phyloP scores from a whole-genome alignment of 1,284 basidiomycete species.

The Apiotrichum akiyoshidainum region DNA sequence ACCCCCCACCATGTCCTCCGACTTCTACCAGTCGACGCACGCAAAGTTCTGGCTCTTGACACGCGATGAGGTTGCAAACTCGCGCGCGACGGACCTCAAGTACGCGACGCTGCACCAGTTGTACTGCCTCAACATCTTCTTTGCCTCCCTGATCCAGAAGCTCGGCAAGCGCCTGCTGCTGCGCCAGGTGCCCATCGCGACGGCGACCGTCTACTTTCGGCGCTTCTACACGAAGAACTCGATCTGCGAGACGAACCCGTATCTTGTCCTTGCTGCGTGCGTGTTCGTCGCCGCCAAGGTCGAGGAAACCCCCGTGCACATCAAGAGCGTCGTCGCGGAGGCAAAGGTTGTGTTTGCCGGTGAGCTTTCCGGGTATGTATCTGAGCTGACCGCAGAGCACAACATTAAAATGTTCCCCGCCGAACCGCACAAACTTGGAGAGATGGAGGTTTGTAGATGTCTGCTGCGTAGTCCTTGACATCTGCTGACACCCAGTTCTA shows the following conservation, averaged over 20 bases:
- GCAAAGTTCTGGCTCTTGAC: constrained; percentile 72
- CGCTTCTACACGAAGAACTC: constrained; percentile 92
- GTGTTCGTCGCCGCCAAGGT: constrained; percentile 95
- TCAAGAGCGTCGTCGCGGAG: constrained; percentile 86
- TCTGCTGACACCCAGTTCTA: constrained; percentile 62
- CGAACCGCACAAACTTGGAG: constrained; percentile 86
- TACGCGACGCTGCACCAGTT: constrained; percentile 74
- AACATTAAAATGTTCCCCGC: constrained; percentile 71
- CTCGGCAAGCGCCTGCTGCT: constrained; percentile 79
- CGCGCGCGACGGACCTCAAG: constrained; percentile 69
- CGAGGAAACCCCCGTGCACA: constrained; percentile 91
- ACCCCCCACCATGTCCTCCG: constrained; percentile 38
- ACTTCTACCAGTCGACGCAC: constrained; percentile 47
- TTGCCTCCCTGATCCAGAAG: constrained; percentile 78
- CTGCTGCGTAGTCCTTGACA: background rate
- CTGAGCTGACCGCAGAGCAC: constrained; percentile 55
- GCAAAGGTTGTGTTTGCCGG: constrained; percentile 73
- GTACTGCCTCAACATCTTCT: constrained; percentile 77
- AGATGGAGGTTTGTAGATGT: constrained; percentile 69
- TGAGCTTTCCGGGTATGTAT: constrained; percentile 51
- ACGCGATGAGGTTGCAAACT: constrained; percentile 65
- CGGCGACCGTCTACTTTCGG: constrained; percentile 87
- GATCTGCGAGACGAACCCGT: constrained; percentile 91
- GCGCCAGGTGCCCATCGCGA: constrained; percentile 85
- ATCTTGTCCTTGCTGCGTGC: constrained; percentile 86